These are phyloP conservation scores for Sclerotinia nivalis DNA, from an alignment of 2,329 filamentous ascomycete genomes.

Conservation along the genomic window DNA sequence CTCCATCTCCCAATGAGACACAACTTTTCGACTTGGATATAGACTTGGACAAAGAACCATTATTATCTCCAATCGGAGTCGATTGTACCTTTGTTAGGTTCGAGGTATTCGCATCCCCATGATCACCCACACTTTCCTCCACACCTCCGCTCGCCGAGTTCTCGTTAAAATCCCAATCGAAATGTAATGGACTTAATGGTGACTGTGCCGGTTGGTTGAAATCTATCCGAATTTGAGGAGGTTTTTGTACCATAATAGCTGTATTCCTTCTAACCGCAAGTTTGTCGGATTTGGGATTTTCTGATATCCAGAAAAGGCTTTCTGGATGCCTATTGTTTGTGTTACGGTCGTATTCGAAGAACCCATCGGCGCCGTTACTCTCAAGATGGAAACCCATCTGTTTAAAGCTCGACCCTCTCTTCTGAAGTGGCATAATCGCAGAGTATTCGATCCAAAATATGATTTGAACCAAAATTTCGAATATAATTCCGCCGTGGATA, in stretches of 20 bases:
- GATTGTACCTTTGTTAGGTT: conserved; percentile 12
- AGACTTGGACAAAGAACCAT: conserved; percentile 9
- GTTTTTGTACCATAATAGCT: not conserved
- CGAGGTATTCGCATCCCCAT: not conserved
- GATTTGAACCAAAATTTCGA: not conserved
- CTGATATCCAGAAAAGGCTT: conserved; percentile 19
- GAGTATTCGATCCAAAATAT: not conserved
- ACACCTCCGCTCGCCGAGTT: conserved; percentile 9
- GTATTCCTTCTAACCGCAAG: conserved; percentile 7
- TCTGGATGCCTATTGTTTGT: conserved; percentile 17
- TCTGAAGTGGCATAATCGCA: conserved; percentile 1
- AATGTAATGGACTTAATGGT: conserved; percentile 4
- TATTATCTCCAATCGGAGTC: not conserved
- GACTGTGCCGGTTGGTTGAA: conserved; percentile 2
- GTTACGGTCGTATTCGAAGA: conserved; percentile 20
- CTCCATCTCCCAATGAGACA: not conserved
- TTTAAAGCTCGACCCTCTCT: not conserved
- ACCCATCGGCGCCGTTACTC: conserved; percentile 11
- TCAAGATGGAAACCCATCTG: conserved; percentile 1
- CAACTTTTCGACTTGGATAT: not conserved
- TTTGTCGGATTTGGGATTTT: conserved; percentile 10
- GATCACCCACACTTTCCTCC: not conserved
- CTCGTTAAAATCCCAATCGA: not conserved
- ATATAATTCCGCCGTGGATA: not conserved
- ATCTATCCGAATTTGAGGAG: not conserved